Evolutionary conservation across 164 flowering plant genomes (phyloP), one percentile per base, ranked within the genome.

Genomic region (Dillenia suffruticosa): DNA sequence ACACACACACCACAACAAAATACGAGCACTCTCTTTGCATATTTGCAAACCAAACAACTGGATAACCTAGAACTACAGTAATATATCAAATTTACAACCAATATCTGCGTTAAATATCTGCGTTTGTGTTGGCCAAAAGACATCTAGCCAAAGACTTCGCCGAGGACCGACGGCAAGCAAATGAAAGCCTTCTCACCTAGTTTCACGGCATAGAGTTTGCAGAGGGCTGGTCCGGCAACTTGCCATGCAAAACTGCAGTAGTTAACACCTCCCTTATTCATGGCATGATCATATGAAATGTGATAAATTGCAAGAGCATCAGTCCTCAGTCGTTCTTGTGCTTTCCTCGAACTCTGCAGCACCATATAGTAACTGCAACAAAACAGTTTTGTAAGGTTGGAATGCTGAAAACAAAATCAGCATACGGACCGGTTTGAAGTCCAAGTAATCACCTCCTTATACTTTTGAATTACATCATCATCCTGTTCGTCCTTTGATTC

Each of bases 151-250:
- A 72, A 65, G 9, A 84, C 7, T 51, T 84, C 81, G 5, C 49
- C 54, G 5, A 86, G 71, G 17, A 79, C 78, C 5, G 90, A 78
- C 0, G 65, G 74, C 10, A 55, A 12, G 48, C 85, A 79, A 13
- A 55, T 0, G 14, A 83, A 10, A 1, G 69, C 9, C 13, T 51
- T 75, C 44, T 75, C 75, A 3, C 65, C 67, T n/a, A 64, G 77
- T 44, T 64, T 71, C 4, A 10, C 46, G 1, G 65, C 58, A 57
- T 81, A 67, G 7, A 76, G 13, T 59, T 47, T 62, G 58, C 78
- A 81, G 9, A 92, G 90, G 1, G 88, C 91, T 62, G 73, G 46
- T 17, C 95, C 96, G 6, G 96, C 98, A 54, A 92, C 86, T 53
- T 57, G 86, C 92, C 97, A 88, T 8, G 84, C 84, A 69, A 90